Percentiles rank a stretch among this genome's conserved stretches.
These are phyloP conservation scores for Malassezia furfur DNA, from an alignment of 1,284 basidiomycete genomes.

Conservation along the genomic window DNA sequence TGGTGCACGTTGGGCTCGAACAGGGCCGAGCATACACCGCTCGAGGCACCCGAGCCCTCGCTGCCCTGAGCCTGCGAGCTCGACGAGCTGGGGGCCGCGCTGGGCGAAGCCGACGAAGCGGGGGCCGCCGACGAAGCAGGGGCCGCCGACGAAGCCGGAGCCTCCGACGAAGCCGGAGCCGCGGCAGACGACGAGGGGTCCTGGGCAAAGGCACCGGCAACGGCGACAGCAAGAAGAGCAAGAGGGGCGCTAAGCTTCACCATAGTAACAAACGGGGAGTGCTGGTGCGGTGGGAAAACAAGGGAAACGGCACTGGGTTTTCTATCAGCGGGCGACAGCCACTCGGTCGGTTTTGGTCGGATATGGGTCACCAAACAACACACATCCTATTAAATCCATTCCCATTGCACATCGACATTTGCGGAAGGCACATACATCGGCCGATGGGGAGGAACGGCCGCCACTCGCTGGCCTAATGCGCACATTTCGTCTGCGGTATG, in stretches of 20 bases:
- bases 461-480: not conserved
- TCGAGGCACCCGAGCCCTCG: constrained; percentile 9
- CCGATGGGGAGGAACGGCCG: not conserved
- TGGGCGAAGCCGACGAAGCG: constrained; percentile 11
- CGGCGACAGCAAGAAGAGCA: constrained; percentile 29
- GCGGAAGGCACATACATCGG: not conserved
- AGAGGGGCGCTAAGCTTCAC: constrained; percentile 36
- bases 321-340: not conserved
- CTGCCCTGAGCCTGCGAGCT: constrained; percentile 13
- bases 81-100: constrained; percentile 4
- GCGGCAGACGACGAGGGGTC: not conserved
- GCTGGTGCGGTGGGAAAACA: constrained; percentile 6
- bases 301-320: not conserved
- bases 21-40: constrained; percentile 26
- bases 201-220: constrained; percentile 24
- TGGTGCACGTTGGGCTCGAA: constrained; percentile 21
- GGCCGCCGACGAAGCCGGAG: not conserved
- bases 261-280: constrained; percentile 11
- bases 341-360: not conserved
- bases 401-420: not conserved
- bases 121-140: not conserved
- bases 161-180: constrained; percentile 6
- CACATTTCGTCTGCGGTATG: too few species aligned
- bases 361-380: not conserved
- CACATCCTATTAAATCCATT: not conserved